Evolutionary conservation across 2,329 filamentous ascomycete genomes (phyloP).

Genomic region (Apiospora marii): DNA sequence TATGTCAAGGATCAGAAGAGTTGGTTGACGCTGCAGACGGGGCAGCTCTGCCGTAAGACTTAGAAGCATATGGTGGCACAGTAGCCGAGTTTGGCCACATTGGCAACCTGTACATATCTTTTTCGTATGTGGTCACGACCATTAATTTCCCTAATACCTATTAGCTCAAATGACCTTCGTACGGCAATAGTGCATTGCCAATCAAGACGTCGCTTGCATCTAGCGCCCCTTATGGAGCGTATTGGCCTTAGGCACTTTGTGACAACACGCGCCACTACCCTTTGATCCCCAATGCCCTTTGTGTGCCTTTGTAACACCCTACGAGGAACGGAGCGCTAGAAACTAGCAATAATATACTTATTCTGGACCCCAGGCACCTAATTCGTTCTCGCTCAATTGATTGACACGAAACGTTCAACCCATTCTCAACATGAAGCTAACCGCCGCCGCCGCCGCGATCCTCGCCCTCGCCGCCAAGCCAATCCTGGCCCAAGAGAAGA

Average conservation of each 20-base stretch:
- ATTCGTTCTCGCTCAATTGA: not conserved
- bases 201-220: not conserved
- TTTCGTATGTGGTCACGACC: not conserved
- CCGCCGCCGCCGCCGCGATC: not conserved
- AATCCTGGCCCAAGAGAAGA: not conserved
- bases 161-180: too few species aligned
- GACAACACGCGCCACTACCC: not conserved
- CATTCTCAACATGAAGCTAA: not conserved
- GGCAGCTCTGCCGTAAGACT: not conserved
- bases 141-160: not conserved
- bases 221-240: not conserved
- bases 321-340: too few species aligned
- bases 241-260: not conserved
- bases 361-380: not conserved
- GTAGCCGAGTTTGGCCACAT: not conserved
- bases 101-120: not conserved
- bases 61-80: not conserved
- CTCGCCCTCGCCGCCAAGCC: not conserved
- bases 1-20: conserved; percentile 19
- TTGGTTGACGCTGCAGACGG: conserved; percentile 25
- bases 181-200: not conserved
- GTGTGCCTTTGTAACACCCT: not conserved
- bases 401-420: too few species aligned
- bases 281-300: not conserved
- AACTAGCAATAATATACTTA: not conserved